phyloP scores from a whole-genome alignment of 2,329 filamentous ascomycete genomes.

The Mollisia scopiformis region DNA sequence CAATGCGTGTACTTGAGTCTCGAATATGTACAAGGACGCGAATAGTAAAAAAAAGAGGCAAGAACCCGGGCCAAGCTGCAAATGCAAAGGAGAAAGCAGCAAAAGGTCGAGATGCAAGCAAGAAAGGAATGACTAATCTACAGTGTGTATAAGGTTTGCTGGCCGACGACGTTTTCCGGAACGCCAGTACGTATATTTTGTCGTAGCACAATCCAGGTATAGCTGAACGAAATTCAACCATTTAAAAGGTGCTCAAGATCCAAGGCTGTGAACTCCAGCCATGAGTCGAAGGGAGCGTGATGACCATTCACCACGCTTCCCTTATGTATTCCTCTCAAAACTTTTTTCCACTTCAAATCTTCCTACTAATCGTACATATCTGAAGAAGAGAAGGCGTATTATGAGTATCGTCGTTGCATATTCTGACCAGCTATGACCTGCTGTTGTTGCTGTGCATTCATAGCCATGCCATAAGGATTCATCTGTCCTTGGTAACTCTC shows the following conservation, averaged over 20 bases:
- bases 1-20: background rate
- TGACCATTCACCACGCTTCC: slow-evolving; percentile 9
- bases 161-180: background rate
- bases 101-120: too few species aligned
- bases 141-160: background rate
- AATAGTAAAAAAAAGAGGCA: background rate
- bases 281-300: slow-evolving; percentile 1
- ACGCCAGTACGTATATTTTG: slow-evolving; percentile 5
- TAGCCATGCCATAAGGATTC: slow-evolving; percentile 33
- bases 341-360: slow-evolving; percentile 11
- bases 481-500: slow-evolving; percentile 25
- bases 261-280: slow-evolving; percentile 7
- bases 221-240: background rate
- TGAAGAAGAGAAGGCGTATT: slow-evolving; percentile 2
- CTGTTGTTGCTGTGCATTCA: slow-evolving; percentile 28
- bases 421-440: slow-evolving; percentile 16
- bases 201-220: background rate
- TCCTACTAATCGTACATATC: slow-evolving; percentile 14
- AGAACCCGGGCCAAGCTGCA: background rate
- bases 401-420: slow-evolving; percentile 16
- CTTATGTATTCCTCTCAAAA: slow-evolving; percentile 11
- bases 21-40: background rate
- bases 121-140: slow-evolving; percentile 12
- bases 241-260: background rate
- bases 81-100: background rate